These are phyloP conservation scores for Wickerhamiella cacticola DNA, from an alignment of 805 yeast genomes.

Conservation along the genomic window DNA sequence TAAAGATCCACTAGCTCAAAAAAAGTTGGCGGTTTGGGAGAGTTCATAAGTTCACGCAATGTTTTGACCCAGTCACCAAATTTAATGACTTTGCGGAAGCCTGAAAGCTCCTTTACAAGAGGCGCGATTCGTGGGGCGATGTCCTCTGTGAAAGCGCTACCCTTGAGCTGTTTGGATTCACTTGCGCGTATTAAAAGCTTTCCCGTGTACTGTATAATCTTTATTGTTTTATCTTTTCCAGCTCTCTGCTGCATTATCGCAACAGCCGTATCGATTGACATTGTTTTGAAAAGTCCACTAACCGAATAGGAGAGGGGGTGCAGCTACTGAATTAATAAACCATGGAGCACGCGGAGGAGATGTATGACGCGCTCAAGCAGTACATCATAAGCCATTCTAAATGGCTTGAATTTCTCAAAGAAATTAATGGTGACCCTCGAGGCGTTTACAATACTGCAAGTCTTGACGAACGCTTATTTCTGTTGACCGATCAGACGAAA, in stretches of 20 bases:
- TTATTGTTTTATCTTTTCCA: constrained; percentile 26
- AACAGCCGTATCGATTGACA: constrained; percentile 13
- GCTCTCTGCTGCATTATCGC: constrained; percentile 21
- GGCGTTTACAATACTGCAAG: not conserved
- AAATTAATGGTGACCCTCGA: not conserved
- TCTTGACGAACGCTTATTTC: not conserved
- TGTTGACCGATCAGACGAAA: not conserved
- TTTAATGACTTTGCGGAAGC: constrained; percentile 26
- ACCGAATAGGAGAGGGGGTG: not conserved
- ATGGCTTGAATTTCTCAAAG: not conserved
- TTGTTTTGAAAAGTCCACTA: not conserved
- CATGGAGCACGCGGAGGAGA: not conserved
- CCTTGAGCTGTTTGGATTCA: constrained; percentile 7
- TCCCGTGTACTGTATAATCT: constrained; percentile 25
- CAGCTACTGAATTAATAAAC: not conserved
- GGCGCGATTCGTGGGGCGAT: constrained; percentile 17
- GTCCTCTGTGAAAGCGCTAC: not conserved
- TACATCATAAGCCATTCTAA: not conserved
- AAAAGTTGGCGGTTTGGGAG: not conserved
- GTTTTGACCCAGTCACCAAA: constrained; percentile 24
- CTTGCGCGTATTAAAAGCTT: constrained; percentile 20
- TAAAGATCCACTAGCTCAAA: constrained; percentile 19
- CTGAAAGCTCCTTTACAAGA: constrained; percentile 22
- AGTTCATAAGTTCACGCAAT: constrained; percentile 13
- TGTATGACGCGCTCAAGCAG: not conserved